Conservation (phyloP, 352 stramenopile species). For the Phytophthora pini region DNA sequence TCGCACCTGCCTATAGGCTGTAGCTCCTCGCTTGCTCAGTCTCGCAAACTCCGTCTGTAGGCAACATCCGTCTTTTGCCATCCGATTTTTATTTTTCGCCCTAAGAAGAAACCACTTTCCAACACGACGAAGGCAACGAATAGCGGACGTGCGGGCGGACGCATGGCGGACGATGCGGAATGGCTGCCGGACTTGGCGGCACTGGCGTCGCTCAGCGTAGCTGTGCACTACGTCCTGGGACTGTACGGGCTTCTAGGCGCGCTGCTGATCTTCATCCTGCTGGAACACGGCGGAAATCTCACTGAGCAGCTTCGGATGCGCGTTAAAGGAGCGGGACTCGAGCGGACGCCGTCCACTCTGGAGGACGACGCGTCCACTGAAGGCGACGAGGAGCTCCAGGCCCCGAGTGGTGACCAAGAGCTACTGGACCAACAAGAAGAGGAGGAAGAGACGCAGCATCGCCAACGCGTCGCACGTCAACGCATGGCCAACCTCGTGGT, state of each 20-base stretch:
- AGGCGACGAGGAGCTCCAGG: conserved; percentile 23
- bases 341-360: conserved; percentile 22
- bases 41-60: conserved; percentile 1
- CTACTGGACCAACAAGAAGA: conserved; percentile 3
- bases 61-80: conserved; percentile 11
- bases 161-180: conserved; percentile 42
- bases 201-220: conserved; percentile 56
- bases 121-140: background rate
- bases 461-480: conserved; percentile 5
- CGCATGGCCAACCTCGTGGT: conserved; percentile 40
- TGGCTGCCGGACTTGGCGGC: conserved; percentile 68
- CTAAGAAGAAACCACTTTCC: conserved; percentile 13
- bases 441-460: conserved; percentile 12
- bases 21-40: background rate
- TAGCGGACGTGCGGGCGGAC: conserved; percentile 20
- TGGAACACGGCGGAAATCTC: conserved; percentile 44
- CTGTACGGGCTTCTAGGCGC: conserved; percentile 54
- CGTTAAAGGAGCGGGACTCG: conserved; percentile 5
- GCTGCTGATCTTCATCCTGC: conserved; percentile 41
- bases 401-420: background rate
- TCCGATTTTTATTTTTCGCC: conserved; percentile 8
- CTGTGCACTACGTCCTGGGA: conserved; percentile 74
- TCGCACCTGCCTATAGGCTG: background rate
- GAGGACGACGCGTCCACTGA: conserved; percentile 30
- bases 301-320: background rate